phyloP scores from a whole-genome alignment of 768 basidiomycete genomes.

The Phlebiopsis gigantea region DNA sequence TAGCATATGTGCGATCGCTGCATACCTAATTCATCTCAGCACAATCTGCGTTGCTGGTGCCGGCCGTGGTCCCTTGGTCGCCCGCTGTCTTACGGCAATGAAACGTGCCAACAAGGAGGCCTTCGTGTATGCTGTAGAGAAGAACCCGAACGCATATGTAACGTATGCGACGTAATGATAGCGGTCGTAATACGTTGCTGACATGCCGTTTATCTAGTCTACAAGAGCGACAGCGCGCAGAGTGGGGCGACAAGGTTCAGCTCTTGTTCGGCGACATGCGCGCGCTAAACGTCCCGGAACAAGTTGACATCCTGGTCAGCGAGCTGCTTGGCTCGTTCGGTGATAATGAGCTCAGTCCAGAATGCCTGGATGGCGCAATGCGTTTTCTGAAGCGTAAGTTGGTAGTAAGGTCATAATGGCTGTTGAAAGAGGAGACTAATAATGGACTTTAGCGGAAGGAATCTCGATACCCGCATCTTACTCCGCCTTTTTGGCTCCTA shows the following conservation, averaged over 20 bases:
- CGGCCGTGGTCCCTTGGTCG: slow-evolving; percentile 89
- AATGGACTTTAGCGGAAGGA: slow-evolving; percentile 65
- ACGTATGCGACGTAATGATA: slow-evolving; percentile 55
- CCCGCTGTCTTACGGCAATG: slow-evolving; percentile 75
- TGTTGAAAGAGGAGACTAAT: background rate
- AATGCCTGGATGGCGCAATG: slow-evolving; percentile 95
- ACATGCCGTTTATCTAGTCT: slow-evolving; percentile 42
- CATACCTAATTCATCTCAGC: slow-evolving; percentile 36
- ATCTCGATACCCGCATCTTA: slow-evolving; percentile 97
- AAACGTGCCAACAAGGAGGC: slow-evolving; percentile 58
- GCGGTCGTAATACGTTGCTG: background rate
- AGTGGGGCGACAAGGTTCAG: slow-evolving; percentile 80
- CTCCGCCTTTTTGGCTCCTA: slow-evolving; percentile 88
- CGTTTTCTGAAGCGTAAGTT: slow-evolving; percentile 84
- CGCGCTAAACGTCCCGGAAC: slow-evolving; percentile 71
- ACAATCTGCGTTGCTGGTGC: slow-evolving; percentile 91
- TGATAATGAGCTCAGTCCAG: slow-evolving; percentile 97
- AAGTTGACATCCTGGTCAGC: slow-evolving; percentile 90
- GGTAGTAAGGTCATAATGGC: background rate
- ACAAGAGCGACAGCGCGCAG: slow-evolving; percentile 71
- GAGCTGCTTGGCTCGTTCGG: slow-evolving; percentile 97
- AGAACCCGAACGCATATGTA: slow-evolving; percentile 93
- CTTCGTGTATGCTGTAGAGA: slow-evolving; percentile 85
- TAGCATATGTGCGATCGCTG: too few relatives aligned
- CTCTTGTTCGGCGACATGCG: slow-evolving; percentile 97